Evolutionary conservation across 2,329 filamentous ascomycete species (phyloP), one percentile per base, ranked within the genome.

Genomic region (Pseudonectria buxi): DNA sequence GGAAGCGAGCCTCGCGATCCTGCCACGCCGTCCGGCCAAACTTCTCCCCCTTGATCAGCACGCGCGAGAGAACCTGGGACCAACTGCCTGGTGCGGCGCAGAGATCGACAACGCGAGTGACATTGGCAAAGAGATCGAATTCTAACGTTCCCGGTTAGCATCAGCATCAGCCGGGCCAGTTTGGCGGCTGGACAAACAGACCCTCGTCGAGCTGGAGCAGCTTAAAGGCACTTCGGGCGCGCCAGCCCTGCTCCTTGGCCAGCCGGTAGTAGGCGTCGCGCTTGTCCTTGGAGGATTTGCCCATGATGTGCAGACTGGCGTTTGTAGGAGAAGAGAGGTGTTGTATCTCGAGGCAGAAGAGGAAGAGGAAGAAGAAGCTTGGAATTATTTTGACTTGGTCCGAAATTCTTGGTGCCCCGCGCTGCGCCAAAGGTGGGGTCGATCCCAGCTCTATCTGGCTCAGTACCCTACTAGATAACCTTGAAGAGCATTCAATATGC

Each of bases 201-300:
- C 78, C 78, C 67, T 82, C 88, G 59, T 98, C 89, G 15, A 98
- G 78, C 62, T 98, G 92, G 10, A 98, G 78, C 15, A 98, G 77
- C 64, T 98, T 98, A 70, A 95, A 98, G 7, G 92, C 92, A 48
- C 88, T 95, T 39, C 92, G 78, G 18, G 92, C 92, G 25, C 92
- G 85, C 90, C 92, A 98, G 46, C 94, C 94, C 69, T 98, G 92
- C 63, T 98, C 92, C 66, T 98, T 98, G 13, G 92, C 92, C 7
- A 98, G 83, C 35, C 92, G 79, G 57, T 98, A 98, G 66, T 98
- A 98, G 30, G 89, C 89, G 61, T 98, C 92, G 35, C 92, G 85
- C 67, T 98, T 98, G 58, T 98, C 92, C 64, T 98, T 98, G 31
- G 90, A 96, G 2, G 92, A 95, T 61, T 96, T 96, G 2, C 89